A percentile compares a stretch with the other conserved stretches of the same genome.
These are phyloP conservation scores for Apiospora arundinis DNA, from an alignment of 2,329 filamentous ascomycete genomes.

Conservation along the genomic window DNA sequence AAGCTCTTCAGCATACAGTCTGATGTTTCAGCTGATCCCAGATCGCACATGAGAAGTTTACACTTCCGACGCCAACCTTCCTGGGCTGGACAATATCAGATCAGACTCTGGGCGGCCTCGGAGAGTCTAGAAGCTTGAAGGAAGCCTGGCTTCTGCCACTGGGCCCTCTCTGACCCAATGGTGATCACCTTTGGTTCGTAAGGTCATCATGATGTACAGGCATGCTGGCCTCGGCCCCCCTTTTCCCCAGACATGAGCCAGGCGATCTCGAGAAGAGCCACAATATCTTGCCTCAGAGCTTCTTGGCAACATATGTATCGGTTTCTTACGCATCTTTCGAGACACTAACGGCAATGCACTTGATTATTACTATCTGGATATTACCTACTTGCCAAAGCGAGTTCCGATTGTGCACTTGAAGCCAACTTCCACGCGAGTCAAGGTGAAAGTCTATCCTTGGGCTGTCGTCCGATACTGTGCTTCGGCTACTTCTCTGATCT, in stretches of 20 bases:
- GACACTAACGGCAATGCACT: neutral
- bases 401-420: neutral
- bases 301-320: neutral
- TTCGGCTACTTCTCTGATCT: neutral
- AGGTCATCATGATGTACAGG: neutral
- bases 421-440: neutral
- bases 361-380: neutral
- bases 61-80: neutral
- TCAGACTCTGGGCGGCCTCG: neutral
- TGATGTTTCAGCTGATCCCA: neutral
- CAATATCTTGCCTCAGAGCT: neutral
- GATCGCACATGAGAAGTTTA: constrained; percentile 5
- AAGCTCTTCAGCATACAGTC: neutral
- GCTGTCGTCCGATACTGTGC: neutral
- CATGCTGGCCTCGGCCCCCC: neutral
- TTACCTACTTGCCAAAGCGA: neutral
- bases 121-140: neutral
- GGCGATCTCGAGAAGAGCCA: neutral
- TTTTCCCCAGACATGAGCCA: neutral
- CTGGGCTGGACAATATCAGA: neutral
- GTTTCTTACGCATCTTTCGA: neutral
- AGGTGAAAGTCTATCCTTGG: neutral
- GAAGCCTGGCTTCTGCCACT: neutral
- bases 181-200: neutral
- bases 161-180: neutral